Conservation (phyloP, 306 rosid species). For the Rosa multiflora region DNA sequence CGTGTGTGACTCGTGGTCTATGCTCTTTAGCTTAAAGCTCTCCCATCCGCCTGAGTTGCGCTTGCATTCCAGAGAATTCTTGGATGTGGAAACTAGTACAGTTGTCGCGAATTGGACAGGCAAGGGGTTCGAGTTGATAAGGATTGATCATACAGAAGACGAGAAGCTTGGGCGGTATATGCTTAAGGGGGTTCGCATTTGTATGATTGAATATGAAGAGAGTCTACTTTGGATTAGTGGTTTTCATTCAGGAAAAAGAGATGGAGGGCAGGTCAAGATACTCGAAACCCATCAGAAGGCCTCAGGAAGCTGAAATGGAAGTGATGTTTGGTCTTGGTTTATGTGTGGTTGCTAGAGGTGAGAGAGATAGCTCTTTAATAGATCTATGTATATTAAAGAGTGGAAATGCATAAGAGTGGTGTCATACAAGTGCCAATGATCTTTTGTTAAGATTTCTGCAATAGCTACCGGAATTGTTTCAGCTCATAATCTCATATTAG, state of each 20-base stretch:
- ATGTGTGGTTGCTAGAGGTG: too few species aligned
- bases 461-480: too few species aligned
- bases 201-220: neutral
- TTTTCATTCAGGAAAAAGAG: too few species aligned
- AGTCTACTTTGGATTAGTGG: neutral
- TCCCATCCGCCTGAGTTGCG: neutral
- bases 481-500: too few species aligned
- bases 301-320: neutral
- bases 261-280: neutral
- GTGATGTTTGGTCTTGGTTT: too few species aligned
- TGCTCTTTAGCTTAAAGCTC: neutral
- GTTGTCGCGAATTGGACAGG: neutral
- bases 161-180: neutral
- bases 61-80: neutral
- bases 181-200: neutral
- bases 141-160: neutral
- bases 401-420: too few species aligned
- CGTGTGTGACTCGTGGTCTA: neutral
- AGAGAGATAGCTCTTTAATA: too few species aligned
- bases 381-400: too few species aligned
- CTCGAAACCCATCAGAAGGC: neutral
- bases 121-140: neutral
- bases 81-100: neutral
- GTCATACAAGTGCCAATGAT: too few species aligned
- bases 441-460: too few species aligned